These are phyloP conservation scores for Gracilaria gracilis DNA, from an alignment of 23 red algal species.

Conservation along the genomic window DNA sequence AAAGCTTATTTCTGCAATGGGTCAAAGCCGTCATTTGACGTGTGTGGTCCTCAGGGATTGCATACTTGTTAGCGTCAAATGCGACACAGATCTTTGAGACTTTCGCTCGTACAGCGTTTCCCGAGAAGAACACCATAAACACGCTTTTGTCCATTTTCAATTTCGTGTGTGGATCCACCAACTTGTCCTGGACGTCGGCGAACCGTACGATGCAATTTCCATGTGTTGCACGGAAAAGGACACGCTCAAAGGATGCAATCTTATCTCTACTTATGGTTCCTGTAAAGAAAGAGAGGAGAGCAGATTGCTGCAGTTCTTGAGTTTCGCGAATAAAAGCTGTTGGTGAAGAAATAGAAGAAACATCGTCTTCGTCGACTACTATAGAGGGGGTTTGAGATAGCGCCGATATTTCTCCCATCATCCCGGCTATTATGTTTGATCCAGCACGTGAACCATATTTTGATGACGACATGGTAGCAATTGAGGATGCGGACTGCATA, in stretches of 20 bases:
- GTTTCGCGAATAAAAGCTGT: slow-evolving; percentile 31
- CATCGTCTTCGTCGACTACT: slow-evolving; percentile 52
- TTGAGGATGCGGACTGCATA: slow-evolving; percentile 26
- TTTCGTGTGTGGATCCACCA: slow-evolving; percentile 70
- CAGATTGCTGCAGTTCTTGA: slow-evolving; percentile 39
- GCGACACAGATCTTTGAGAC: slow-evolving; percentile 89
- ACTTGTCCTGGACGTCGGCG: slow-evolving; percentile 60
- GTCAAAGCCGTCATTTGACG: slow-evolving; percentile 73
- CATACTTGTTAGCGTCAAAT: slow-evolving; percentile 88
- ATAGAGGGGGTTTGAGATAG: slow-evolving; percentile 50
- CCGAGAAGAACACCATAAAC: slow-evolving; percentile 95
- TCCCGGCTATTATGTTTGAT: slow-evolving; percentile 35
- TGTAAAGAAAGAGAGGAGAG: slow-evolving; percentile 78
- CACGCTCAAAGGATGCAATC: slow-evolving; percentile 84
- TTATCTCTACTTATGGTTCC: slow-evolving; percentile 69
- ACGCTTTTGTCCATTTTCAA: slow-evolving; percentile 70
- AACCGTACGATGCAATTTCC: slow-evolving; percentile 88
- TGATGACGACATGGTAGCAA: not conserved
- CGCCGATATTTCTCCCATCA: slow-evolving; percentile 70
- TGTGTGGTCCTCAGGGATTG: slow-evolving; percentile 78
- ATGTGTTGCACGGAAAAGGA: slow-evolving; percentile 92
- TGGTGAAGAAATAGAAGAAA: slow-evolving; percentile 39
- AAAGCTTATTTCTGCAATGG: slow-evolving; percentile 52
- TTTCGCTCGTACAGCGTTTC: slow-evolving; percentile 80
- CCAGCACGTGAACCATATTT: not conserved